phyloP scores from a whole-genome alignment of 768 basidiomycete species.

The Trametes villosa region DNA sequence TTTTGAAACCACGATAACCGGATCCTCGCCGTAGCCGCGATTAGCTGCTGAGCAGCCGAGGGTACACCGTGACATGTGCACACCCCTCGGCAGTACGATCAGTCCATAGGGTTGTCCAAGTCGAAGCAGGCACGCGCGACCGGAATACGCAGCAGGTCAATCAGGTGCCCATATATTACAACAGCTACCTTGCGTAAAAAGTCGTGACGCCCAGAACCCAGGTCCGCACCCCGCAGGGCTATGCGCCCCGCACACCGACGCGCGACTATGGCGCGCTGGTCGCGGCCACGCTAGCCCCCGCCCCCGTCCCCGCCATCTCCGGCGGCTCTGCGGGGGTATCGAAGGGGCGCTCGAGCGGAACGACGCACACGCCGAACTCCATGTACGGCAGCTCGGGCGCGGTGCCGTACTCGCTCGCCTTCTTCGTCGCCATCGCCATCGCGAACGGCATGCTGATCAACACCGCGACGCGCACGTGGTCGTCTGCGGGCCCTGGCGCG shows the following conservation, averaged over 20 bases:
- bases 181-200: neutral
- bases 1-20: no score
- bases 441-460: conserved; percentile 32
- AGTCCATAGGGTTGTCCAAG: no score
- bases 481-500: conserved; percentile 3
- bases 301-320: no score
- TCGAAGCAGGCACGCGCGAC: no score
- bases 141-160: neutral
- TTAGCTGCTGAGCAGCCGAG: no score
- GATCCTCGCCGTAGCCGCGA: no score
- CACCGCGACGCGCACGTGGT: conserved; percentile 24
- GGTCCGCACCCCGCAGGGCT: neutral
- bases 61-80: no score
- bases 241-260: no score
- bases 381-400: conserved; percentile 26
- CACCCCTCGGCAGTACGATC: no score
- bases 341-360: conserved; percentile 5
- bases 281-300: no score
- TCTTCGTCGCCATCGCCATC: conserved; percentile 7
- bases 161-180: neutral
- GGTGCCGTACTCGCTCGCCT: conserved; percentile 12
- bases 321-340: neutral
- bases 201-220: neutral
- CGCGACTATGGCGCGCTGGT: no score
- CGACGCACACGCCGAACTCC: conserved; percentile 32